phyloP scores from a whole-genome alignment of 2,329 filamentous ascomycete species.

The Colletotrichum destructivum region DNA sequence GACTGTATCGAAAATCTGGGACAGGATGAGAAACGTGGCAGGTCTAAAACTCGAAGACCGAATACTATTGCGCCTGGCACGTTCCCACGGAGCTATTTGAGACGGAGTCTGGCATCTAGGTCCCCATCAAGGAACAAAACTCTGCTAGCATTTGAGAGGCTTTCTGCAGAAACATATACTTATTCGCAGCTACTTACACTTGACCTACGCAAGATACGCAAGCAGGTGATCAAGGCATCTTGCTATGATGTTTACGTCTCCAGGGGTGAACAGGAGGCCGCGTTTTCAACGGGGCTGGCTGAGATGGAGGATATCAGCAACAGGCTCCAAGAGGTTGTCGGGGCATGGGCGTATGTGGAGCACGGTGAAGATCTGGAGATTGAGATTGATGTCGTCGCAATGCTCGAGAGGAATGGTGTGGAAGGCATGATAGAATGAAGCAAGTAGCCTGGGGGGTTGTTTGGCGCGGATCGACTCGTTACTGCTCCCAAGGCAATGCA shows the following conservation, averaged over 20 bases:
- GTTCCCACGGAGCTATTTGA: slow-evolving; percentile 18
- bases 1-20: neutral
- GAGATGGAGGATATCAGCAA: slow-evolving; percentile 27
- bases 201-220: slow-evolving; percentile 3
- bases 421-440: neutral
- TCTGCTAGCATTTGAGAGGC: slow-evolving; percentile 28
- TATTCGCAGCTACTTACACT: slow-evolving; percentile 11
- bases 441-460: neutral
- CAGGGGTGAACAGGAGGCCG: slow-evolving; percentile 21
- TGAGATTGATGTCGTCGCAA: slow-evolving; percentile 40
- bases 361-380: slow-evolving; percentile 26
- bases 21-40: slow-evolving; percentile 4
- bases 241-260: slow-evolving; percentile 27
- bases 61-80: slow-evolving; percentile 1
- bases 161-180: neutral
- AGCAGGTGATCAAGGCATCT: neutral
- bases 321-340: slow-evolving; percentile 33
- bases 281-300: slow-evolving; percentile 11
- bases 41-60: neutral
- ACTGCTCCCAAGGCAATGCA: neutral
- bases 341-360: slow-evolving; percentile 20
- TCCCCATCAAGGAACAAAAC: slow-evolving; percentile 21
- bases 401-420: slow-evolving; percentile 8
- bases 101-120: slow-evolving; percentile 20
- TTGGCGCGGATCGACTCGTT: neutral